Evolutionary conservation across 208 protist species (phyloP).

Genomic region (Zelonia costaricensis): DNA sequence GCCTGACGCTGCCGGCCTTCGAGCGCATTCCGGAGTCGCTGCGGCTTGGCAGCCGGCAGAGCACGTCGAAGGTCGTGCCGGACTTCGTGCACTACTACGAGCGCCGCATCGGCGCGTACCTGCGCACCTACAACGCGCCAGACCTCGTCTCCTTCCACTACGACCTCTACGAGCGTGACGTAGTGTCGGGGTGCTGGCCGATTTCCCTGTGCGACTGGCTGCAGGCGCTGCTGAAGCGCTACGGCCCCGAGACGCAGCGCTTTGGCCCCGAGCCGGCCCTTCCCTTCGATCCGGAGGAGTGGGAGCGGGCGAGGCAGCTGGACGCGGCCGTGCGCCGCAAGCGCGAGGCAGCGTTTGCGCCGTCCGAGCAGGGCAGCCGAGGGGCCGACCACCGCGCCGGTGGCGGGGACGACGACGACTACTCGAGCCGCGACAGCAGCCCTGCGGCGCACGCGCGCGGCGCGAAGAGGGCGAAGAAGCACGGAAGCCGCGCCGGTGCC

Average conservation of each 20-base stretch:
- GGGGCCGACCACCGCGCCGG: neutral
- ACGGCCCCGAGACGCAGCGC: slow-evolving; percentile 37
- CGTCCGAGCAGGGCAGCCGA: neutral
- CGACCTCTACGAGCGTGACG: slow-evolving; percentile 76
- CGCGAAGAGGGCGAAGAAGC: too few species aligned
- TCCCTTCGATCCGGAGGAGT: slow-evolving; percentile 43
- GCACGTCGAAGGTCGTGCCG: slow-evolving; percentile 39
- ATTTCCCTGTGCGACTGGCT: slow-evolving; percentile 64
- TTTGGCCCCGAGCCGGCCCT: slow-evolving; percentile 48
- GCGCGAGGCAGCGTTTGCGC: slow-evolving; percentile 21
- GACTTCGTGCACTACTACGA: slow-evolving; percentile 72
- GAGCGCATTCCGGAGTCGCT: slow-evolving; percentile 57
- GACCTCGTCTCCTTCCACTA: slow-evolving; percentile 69
- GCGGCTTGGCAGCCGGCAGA: slow-evolving; percentile 34
- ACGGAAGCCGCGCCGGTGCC: too few species aligned
- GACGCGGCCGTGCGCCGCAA: slow-evolving; percentile 15
- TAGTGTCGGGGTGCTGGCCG: slow-evolving; percentile 65
- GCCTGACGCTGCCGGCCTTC: slow-evolving; percentile 65
- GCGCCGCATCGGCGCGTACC: slow-evolving; percentile 56
- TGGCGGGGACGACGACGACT: neutral
- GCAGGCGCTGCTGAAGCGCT: slow-evolving; percentile 48
- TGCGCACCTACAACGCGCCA: slow-evolving; percentile 41
- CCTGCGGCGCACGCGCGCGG: too few species aligned
- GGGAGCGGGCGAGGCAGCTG: slow-evolving; percentile 23
- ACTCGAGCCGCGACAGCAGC: neutral